Evolutionary conservation across 2,329 filamentous ascomycete species (phyloP).

Genomic region (Phyllosticta paracitricarpa): DNA sequence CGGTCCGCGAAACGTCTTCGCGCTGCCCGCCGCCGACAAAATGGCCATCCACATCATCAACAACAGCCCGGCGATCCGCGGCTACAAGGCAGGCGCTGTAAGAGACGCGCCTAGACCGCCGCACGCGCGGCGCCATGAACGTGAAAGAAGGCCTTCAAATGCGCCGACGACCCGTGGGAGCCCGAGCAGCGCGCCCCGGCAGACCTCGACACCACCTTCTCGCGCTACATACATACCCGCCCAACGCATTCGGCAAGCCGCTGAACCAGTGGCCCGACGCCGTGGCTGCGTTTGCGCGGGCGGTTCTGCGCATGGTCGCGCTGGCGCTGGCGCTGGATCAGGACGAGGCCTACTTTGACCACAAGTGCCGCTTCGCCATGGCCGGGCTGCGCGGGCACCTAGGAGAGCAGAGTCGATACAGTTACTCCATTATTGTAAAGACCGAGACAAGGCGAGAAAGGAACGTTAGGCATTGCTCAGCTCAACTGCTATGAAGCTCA

Average conservation of each 20-base stretch:
- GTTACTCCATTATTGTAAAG: too few species aligned
- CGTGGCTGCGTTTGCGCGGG: neutral
- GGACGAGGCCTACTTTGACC: slow-evolving; percentile 28
- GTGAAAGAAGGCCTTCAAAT: slow-evolving; percentile 26
- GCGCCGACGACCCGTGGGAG: slow-evolving; percentile 26
- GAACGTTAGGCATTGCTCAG: neutral
- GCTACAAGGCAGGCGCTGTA: slow-evolving; percentile 28
- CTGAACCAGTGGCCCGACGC: slow-evolving; percentile 10
- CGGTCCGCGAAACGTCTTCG: slow-evolving; percentile 26
- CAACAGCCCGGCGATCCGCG: slow-evolving; percentile 25
- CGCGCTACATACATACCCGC: neutral
- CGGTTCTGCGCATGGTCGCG: neutral
- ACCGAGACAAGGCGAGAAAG: neutral
- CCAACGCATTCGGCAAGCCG: slow-evolving; percentile 30
- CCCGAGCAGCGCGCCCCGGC: slow-evolving; percentile 20
- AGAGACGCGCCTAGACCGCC: slow-evolving; percentile 26
- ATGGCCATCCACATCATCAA: slow-evolving; percentile 26
- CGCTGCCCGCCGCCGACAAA: slow-evolving; percentile 20
- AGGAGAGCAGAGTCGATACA: too few species aligned
- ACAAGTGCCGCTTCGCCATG: slow-evolving; percentile 30
- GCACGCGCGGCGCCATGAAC: slow-evolving; percentile 25
- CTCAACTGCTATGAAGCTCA: neutral
- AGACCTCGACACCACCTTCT: neutral
- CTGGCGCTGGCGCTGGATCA: slow-evolving; percentile 13
- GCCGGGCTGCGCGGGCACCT: slow-evolving; percentile 27